These are phyloP conservation scores for Podospora comata DNA, from an alignment of 495 filamentous ascomycete species.

Conservation along the genomic window DNA sequence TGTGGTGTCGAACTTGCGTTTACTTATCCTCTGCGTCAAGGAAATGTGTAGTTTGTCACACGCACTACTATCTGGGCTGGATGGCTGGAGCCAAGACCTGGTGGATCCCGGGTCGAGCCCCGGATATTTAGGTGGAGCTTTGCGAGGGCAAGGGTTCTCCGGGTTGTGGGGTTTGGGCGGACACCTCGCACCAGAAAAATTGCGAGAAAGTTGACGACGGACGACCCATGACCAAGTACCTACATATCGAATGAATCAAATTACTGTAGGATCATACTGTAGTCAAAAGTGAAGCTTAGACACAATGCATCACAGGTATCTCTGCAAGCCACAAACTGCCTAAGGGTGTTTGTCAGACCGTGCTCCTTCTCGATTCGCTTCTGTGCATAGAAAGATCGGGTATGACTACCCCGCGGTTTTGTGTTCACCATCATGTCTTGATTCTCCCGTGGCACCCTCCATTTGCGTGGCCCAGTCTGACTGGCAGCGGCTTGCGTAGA, in stretches of 20 bases:
- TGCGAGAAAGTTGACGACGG: too few relatives aligned
- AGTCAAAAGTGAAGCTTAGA: too few relatives aligned
- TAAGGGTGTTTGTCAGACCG: too few relatives aligned
- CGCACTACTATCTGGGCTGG: background rate
- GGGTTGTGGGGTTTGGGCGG: background rate
- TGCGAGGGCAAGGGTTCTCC: background rate
- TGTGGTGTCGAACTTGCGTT: background rate
- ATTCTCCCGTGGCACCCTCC: background rate
- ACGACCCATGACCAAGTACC: too few relatives aligned
- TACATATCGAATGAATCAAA: too few relatives aligned
- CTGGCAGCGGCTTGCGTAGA: background rate
- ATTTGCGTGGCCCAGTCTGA: background rate
- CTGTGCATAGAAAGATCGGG: background rate
- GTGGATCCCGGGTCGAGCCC: too few relatives aligned
- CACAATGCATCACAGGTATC: too few relatives aligned
- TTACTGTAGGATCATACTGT: too few relatives aligned
- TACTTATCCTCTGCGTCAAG: background rate
- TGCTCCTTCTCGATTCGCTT: background rate
- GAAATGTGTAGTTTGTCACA: background rate
- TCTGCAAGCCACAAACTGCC: too few relatives aligned
- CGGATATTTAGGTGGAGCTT: background rate
- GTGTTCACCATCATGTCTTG: background rate
- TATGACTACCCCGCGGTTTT: background rate
- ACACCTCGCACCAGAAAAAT: too few relatives aligned
- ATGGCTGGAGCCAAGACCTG: too few relatives aligned